Evolutionary conservation across 1,284 basidiomycete species (phyloP), one percentile per base, ranked within the genome.

Genomic region (Sparassis latifolia): DNA sequence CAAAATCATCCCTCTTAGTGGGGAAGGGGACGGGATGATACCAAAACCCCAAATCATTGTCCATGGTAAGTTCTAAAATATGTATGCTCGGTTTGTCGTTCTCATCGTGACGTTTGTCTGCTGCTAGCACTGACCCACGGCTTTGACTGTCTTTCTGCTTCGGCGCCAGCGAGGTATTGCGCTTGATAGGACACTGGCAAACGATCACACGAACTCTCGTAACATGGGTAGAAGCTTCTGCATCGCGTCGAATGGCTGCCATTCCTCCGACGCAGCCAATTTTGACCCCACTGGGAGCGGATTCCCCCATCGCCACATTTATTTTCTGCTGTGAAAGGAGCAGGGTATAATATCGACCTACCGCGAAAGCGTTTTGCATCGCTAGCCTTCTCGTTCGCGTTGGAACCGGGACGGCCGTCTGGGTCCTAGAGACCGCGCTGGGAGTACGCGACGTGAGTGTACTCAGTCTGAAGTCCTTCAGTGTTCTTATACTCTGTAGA

Each of bases 351-450:
- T 43, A 73, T 77, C 63, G 74, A 75, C 33, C 67, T 51, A 63
- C 69, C 4, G 52, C 73, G n/a, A 74, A 72, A 50, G 77, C 77
- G 0, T 74, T 77, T 31, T 56, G 69, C 29, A 63, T 75, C 35
- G 76, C 77, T 5, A 78, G 76, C 0, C 47, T 67, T 12, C 47
- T 71, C 30, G 73, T 77, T 39, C 44, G 63, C 5, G 56, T 59
- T 1, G 63, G 63, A 10, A 74, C 69, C 0, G 53, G 62, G 4
- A 58, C 59, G 0, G 61, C 67, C 1, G 62, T 76, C 3, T 69
- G 61, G 47, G 72, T 69, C 3, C 62, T 76, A 33, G 70, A 70
- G 63, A 55, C 61, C 29, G 68, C 66, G 44, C 54, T 77, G 33
- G 71, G 69, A 30, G 71, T 75, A 2, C 59, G 62, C 52, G 61